Conservation (phyloP, 371 early-diverging fungal genomes). For the Mucor sp. region DNA sequence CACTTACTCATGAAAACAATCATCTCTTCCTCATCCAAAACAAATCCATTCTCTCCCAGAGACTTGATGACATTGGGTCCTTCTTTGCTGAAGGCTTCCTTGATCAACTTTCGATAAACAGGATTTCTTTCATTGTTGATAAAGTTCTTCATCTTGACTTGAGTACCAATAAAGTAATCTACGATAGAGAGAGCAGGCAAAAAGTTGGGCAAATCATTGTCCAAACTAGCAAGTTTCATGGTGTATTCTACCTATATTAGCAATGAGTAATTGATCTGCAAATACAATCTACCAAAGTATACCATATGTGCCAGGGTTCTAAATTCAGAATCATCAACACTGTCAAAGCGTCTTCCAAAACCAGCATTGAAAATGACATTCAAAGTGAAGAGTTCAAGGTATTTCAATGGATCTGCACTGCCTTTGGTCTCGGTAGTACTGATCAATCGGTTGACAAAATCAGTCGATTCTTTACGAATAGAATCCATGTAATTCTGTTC, state of each 20-base stretch:
- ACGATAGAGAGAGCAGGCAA: conserved; percentile 11
- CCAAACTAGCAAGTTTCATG: conserved; percentile 4
- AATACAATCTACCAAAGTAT: neutral
- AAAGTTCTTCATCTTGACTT: neutral
- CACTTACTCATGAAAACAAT: conserved; percentile 8
- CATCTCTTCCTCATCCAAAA: neutral
- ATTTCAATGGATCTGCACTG: neutral
- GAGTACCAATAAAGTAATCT: neutral
- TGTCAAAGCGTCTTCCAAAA: conserved; percentile 2
- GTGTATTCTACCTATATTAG: neutral
- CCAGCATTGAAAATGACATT: conserved; percentile 12
- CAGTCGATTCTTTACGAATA: conserved; percentile 3
- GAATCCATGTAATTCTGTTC: neutral
- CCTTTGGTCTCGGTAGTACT: neutral
- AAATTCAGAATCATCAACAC: conserved; percentile 17
- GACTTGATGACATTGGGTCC: conserved; percentile 7
- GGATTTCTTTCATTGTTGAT: conserved; percentile 4
- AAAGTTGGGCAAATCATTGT: conserved; percentile 7
- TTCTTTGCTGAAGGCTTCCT: conserved; percentile 6
- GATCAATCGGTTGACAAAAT: neutral
- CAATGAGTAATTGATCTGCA: neutral
- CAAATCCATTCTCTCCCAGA: neutral
- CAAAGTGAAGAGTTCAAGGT: conserved; percentile 1
- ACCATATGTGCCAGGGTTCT: neutral
- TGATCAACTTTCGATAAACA: neutral